Evolutionary conservation across 495 filamentous ascomycete genomes (phyloP), one percentile per base, ranked within the genome.

Genomic region (Penicillium flavigenum): DNA sequence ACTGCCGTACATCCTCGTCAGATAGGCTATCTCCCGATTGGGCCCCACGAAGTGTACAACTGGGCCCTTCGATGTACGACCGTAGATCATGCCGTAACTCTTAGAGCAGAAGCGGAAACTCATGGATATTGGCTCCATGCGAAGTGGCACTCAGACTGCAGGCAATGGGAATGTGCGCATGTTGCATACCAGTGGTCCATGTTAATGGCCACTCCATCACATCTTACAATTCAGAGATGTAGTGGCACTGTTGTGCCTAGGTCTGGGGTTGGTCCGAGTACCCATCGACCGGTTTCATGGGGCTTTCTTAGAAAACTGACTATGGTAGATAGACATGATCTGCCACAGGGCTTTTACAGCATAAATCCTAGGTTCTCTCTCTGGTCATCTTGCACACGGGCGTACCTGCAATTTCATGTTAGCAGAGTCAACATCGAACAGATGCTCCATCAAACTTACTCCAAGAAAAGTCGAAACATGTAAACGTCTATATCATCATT

Each of bases 401-500:
- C 59, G 16, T 61, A 61, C 22, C 59, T 61, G 47, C 24, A 20
- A 16, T 4, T 16, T 16, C 12, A 36, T 4, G 34, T 51, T 24
- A 55, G 36, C 52, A 51, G 29, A 19, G 24, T 46, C n/a, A 56
- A n/a, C 24, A 20, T 34, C 20, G 14, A 11, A 20, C 31, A 50
- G 5, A 14, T 14, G 4, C 22, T 36, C 43, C 3, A 26, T 46
- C 17, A 14, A 47, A 44, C 59, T 32, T 54, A 63, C 68, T 81
- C 78, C 46, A 80, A 54, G 32, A 81, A 24, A 20, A 81, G 59
- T 31, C 78, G 63, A 51, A 73, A 77, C 27, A 75, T 53, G 47
- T 77, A 78, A 11, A 79, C 58, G 2, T 62, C 57, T 56, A 72
- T 61, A 56, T 82, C 76, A 9, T 69, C 64, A 39, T 69, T 61